Evolutionary conservation across 164 flowering plant species (phyloP).

Genomic region (Nymphaea colorata): DNA sequence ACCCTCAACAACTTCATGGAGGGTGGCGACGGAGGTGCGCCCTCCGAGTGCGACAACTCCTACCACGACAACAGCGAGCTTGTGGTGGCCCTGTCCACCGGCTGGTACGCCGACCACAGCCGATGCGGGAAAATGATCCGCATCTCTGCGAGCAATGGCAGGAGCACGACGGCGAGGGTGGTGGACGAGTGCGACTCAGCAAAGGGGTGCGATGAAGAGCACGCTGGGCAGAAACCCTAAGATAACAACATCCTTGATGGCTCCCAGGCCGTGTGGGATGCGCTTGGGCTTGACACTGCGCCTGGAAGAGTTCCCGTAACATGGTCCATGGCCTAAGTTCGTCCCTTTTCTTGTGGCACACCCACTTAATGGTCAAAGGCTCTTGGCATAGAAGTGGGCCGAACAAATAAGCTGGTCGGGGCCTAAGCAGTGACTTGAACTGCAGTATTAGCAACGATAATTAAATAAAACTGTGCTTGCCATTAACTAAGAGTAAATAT

Average conservation of each 20-base stretch:
- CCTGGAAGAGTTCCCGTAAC: background rate
- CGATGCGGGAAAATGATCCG: constrained; percentile 3
- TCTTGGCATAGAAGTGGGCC: too few relatives aligned
- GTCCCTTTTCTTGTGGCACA: background rate
- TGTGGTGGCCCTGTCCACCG: constrained; percentile 5
- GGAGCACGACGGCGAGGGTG: constrained; percentile 6
- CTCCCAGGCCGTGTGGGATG: constrained; percentile 9
- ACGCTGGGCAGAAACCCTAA: constrained; percentile 3
- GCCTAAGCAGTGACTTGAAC: too few relatives aligned
- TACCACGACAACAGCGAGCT: constrained; percentile 1
- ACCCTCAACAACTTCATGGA: constrained; percentile 6
- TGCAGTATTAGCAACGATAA: too few relatives aligned
- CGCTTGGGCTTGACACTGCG: background rate
- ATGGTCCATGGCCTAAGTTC: constrained; percentile 4
- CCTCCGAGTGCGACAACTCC: constrained; percentile 1
- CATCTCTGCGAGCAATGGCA: constrained; percentile 1
- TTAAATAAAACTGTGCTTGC: too few relatives aligned
- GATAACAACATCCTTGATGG: constrained; percentile 7
- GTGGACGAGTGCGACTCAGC: constrained; percentile 12
- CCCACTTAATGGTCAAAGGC: too few relatives aligned
- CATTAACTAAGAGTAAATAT: too few relatives aligned
- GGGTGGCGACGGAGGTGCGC: constrained; percentile 7
- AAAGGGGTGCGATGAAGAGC: constrained; percentile 6
- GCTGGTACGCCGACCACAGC: constrained; percentile 1
- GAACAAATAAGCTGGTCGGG: too few relatives aligned